A percentile compares a stretch with the other conserved stretches of the same genome.
Evolutionary conservation across 1,284 basidiomycete species (phyloP).

Genomic region (Trametes sp.): DNA sequence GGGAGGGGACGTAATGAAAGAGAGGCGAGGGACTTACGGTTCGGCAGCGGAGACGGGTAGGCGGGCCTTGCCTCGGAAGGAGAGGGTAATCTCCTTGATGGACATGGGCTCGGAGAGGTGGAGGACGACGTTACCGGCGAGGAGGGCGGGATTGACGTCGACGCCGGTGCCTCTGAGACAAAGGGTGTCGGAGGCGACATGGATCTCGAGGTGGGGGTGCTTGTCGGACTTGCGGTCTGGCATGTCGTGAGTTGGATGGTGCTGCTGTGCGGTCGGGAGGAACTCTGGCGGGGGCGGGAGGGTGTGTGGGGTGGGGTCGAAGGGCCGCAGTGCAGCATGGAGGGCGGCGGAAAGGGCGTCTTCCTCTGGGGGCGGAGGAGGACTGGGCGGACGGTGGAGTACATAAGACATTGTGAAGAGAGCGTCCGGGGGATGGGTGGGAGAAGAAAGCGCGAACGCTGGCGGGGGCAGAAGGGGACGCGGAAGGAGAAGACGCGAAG

Average conservation of each 20-base stretch:
- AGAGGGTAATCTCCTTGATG: slow-evolving; percentile 86
- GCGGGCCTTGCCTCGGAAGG: slow-evolving; percentile 84
- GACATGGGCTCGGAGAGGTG: slow-evolving; percentile 83
- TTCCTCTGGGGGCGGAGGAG: slow-evolving; percentile 37
- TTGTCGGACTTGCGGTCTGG: slow-evolving; percentile 52
- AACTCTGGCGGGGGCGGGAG: slow-evolving; percentile 44
- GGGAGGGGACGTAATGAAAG: slow-evolving; percentile 15
- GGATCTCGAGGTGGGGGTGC: slow-evolving; percentile 70
- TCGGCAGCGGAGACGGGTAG: slow-evolving; percentile 70
- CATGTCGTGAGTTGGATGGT: slow-evolving; percentile 48
- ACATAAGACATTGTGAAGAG: slow-evolving; percentile 39
- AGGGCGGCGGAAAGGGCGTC: slow-evolving; percentile 44
- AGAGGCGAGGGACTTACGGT: slow-evolving; percentile 58
- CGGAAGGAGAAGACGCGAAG: slow-evolving; percentile 20
- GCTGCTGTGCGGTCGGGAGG: slow-evolving; percentile 36
- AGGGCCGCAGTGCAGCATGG: slow-evolving; percentile 42
- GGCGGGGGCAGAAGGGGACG: slow-evolving; percentile 7
- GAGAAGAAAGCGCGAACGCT: neutral
- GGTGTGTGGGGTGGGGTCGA: slow-evolving; percentile 27
- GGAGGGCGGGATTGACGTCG: slow-evolving; percentile 81
- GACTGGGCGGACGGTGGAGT: slow-evolving; percentile 33
- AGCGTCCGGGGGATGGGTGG: neutral
- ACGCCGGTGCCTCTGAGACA: slow-evolving; percentile 81
- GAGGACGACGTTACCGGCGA: slow-evolving; percentile 81
- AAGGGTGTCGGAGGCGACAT: slow-evolving; percentile 75